phyloP scores from a whole-genome alignment of 345 rosid species.

The Kandelia obovata region DNA sequence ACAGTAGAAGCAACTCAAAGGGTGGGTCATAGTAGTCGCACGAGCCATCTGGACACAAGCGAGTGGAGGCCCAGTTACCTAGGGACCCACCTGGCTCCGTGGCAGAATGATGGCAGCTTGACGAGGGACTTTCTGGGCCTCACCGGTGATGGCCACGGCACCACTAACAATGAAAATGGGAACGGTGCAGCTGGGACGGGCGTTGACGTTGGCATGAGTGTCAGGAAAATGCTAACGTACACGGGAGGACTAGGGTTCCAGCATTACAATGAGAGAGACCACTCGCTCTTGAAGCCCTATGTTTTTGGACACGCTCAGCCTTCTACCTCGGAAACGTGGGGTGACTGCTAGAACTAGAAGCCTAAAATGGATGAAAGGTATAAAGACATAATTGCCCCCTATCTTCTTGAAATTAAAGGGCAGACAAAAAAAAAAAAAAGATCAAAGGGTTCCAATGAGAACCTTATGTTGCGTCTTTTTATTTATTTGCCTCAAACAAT shows the following conservation, averaged over 20 bases:
- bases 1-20: slow-evolving; percentile 41
- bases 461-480: neutral
- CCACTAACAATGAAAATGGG: slow-evolving; percentile 16
- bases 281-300: slow-evolving; percentile 41
- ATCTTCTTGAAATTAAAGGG: neutral
- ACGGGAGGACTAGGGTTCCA: slow-evolving; percentile 49
- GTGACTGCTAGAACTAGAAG: slow-evolving; percentile 22
- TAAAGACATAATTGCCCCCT: slow-evolving; percentile 6
- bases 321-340: slow-evolving; percentile 41
- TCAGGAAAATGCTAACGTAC: slow-evolving; percentile 44
- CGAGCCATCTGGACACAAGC: slow-evolving; percentile 32
- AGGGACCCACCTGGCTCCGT: slow-evolving; percentile 36
- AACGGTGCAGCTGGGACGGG: slow-evolving; percentile 5
- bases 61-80: slow-evolving; percentile 30
- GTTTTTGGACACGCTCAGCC: slow-evolving; percentile 48
- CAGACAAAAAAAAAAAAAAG: neutral
- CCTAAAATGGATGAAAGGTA: neutral
- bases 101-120: slow-evolving; percentile 61
- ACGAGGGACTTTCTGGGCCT: slow-evolving; percentile 84
- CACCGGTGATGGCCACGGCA: slow-evolving; percentile 28
- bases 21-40: slow-evolving; percentile 29
- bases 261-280: slow-evolving; percentile 41
- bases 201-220: slow-evolving; percentile 40
- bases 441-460: neutral
- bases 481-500: neutral